Evolutionary conservation across 1,284 basidiomycete species (phyloP), one percentile per base, ranked within the genome.

Genomic region (Irpex sp.): DNA sequence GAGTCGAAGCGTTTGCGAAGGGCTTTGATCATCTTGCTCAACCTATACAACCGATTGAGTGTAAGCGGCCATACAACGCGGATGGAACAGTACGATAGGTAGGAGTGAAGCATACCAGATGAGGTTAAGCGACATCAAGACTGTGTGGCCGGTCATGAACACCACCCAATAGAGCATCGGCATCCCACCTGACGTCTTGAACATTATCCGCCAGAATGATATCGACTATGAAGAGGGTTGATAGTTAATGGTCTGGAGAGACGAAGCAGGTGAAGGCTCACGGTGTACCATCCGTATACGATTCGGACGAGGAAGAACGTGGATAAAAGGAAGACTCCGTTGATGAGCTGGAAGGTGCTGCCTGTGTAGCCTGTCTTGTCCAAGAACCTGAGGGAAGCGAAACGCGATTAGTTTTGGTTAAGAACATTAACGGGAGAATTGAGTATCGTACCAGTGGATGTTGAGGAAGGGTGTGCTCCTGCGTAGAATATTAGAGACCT

Each of bases 401-500:
- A 4, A 15, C 8, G 15, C 9, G 38, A 4, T 8, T 26, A 26
- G 3, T 26, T 26, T 26, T 26, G 21, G 21, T 26, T 26, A 3
- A 26, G 21, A 26, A 26, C 38, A 8, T 44, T 9, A 8, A 44
- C 38, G 4, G 38, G 38, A 44, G 31, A 34, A 1, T 6, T 34
- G 31, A 34, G 31, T 6, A 34, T 6, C 2, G 19, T 64, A 89
- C 89, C 89, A 91, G 67, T 92, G 89, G 64, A 88, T 83, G 70
- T 93, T 89, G 64, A 93, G 77, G 75, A 93, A 92, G 62, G 91
- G 81, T 0, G 91, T 93, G 79, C 87, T 89, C 74, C 86, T 87
- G 64, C n/a, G 21, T 37, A 54, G 19, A 58, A 21, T 26, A 4
- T 26, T 11, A 57, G 58, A 59, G 31, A 62, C 49, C 13, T 38